Percentiles rank a stretch among this genome's conserved stretches.
Evolutionary conservation across 352 stramenopile species (phyloP).

Genomic region (Plasmopara halstedii): DNA sequence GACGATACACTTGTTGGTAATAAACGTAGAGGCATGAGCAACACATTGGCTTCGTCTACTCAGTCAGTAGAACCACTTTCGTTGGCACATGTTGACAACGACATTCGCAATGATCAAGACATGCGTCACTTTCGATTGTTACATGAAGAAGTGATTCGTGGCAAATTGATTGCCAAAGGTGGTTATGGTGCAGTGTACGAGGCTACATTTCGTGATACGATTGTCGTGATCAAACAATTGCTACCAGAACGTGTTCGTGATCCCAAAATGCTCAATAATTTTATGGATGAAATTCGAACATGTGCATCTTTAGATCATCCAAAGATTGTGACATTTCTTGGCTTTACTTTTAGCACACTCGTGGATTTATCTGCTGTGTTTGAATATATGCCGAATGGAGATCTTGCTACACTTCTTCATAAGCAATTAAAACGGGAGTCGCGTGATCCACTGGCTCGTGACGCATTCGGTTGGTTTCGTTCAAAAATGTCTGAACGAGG

Average conservation of each 20-base stretch:
- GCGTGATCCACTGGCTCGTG: conserved; percentile 14
- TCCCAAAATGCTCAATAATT: conserved; percentile 32
- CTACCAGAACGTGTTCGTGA: conserved; percentile 25
- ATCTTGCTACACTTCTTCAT: conserved; percentile 34
- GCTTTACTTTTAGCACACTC: conserved; percentile 48
- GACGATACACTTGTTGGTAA: conserved; percentile 14
- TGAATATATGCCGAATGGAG: conserved; percentile 40
- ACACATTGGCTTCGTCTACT: conserved; percentile 9
- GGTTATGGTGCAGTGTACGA: conserved; percentile 61
- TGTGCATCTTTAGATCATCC: conserved; percentile 31
- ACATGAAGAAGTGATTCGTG: conserved; percentile 34
- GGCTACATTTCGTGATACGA: conserved; percentile 26
- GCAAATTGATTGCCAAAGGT: conserved; percentile 34
- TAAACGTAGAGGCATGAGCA: conserved; percentile 9
- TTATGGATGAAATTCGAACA: conserved; percentile 43
- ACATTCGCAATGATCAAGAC: conserved; percentile 61
- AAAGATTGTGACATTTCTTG: conserved; percentile 44
- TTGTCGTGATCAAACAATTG: conserved; percentile 43
- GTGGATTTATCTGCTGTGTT: conserved; percentile 45
- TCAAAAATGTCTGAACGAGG: conserved; percentile 13
- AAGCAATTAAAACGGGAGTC: conserved; percentile 27
- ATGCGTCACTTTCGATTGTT: conserved; percentile 47
- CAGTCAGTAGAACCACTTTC: conserved; percentile 6
- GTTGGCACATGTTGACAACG: conserved; percentile 31
- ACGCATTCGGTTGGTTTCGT: conserved; percentile 23